Conservation (phyloP, 352 stramenopile genomes). For the Pythium dissotocum region DNA sequence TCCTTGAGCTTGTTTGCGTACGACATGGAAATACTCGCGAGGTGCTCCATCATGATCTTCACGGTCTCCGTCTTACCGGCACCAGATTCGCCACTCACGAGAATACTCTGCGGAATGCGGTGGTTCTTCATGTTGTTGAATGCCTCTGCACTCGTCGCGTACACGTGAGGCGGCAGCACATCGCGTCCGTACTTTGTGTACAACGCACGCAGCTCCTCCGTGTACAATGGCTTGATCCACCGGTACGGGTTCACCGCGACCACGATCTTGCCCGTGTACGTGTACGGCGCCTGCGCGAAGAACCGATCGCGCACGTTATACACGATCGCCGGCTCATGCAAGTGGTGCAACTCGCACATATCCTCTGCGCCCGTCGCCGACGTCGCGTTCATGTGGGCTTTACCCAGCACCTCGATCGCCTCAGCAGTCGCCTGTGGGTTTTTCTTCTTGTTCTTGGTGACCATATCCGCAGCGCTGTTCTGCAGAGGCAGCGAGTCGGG, state of each 20-base stretch:
- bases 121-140: conserved; percentile 83
- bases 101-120: conserved; percentile 79
- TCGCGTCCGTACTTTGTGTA: conserved; percentile 72
- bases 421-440: conserved; percentile 17
- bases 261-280: conserved; percentile 96
- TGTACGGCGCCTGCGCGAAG: conserved; percentile 91
- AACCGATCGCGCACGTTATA: conserved; percentile 91
- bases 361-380: conserved; percentile 61
- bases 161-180: conserved; percentile 87
- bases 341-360: conserved; percentile 83
- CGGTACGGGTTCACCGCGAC: conserved; percentile 97
- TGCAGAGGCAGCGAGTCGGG: conserved; percentile 76
- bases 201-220: conserved; percentile 61
- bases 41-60: conserved; percentile 97
- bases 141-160: conserved; percentile 84
- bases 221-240: conserved; percentile 88
- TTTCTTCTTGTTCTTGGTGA: conserved; percentile 28
- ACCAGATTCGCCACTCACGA: conserved; percentile 93
- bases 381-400: conserved; percentile 34
- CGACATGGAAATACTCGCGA: conserved; percentile 83
- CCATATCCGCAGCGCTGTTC: conserved; percentile 41
- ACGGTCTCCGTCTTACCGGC: conserved; percentile 95
- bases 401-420: conserved; percentile 23
- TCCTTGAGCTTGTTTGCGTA: conserved; percentile 62
- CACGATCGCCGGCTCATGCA: conserved; percentile 92